Evolutionary conservation across 1,284 basidiomycete species (phyloP).

Genomic region (Marasmius fiardii): DNA sequence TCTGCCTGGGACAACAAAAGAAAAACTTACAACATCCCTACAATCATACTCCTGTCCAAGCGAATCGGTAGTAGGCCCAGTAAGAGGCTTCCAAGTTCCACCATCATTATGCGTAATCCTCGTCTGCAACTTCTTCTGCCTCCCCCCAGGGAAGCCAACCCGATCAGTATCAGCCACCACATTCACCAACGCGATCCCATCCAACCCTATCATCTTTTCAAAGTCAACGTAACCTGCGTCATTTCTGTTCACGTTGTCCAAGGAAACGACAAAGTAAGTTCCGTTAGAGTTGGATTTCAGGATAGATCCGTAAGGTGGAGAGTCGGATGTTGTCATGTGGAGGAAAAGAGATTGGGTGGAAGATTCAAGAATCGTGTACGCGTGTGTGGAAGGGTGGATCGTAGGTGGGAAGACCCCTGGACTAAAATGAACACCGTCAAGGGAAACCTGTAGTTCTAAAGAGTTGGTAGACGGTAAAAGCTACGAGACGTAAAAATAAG

Average conservation of each 20-base stretch:
- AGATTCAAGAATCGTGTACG: conserved; percentile 94
- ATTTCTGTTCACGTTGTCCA: conserved; percentile 90
- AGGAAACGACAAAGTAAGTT: conserved; percentile 88
- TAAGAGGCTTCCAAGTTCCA: conserved; percentile 82
- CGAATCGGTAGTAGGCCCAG: conserved; percentile 77
- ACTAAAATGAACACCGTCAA: conserved; percentile 86
- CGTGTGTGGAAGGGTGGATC: conserved; percentile 88
- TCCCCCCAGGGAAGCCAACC: conserved; percentile 61
- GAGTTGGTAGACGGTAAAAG: conserved; percentile 55
- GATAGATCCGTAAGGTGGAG: conserved; percentile 86
- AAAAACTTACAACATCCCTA: conserved; percentile 54
- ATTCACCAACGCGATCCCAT: conserved; percentile 94
- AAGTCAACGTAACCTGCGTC: conserved; percentile 91
- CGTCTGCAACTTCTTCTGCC: conserved; percentile 80
- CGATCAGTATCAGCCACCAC: conserved; percentile 82
- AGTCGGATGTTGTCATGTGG: conserved; percentile 89
- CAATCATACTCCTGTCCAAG: conserved; percentile 77
- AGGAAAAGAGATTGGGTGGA: conserved; percentile 92
- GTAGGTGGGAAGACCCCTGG: conserved; percentile 86
- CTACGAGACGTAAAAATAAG: conserved; percentile 33
- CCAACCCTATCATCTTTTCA: conserved; percentile 95
- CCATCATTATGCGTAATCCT: conserved; percentile 98
- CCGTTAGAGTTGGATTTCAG: conserved; percentile 98
- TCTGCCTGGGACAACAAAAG: neutral
- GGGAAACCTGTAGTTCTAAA: conserved; percentile 85